These are phyloP conservation scores for Fusarium dlaminii DNA, from an alignment of 2,329 filamentous ascomycete genomes.

Conservation along the genomic window DNA sequence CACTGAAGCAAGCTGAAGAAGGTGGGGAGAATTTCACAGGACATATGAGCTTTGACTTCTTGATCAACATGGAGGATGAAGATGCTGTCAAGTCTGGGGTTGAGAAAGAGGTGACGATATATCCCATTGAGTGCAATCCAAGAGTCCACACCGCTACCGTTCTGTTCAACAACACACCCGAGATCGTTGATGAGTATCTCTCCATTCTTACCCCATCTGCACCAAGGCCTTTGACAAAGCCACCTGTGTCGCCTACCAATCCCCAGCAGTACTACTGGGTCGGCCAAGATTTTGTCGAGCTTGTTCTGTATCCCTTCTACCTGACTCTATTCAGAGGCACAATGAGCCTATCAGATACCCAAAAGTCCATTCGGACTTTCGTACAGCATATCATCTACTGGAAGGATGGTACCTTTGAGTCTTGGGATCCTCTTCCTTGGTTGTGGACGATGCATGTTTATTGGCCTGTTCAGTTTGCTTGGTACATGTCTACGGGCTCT, in stretches of 20 bases:
- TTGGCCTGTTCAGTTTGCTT: slow-evolving; percentile 62
- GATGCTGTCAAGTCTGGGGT: slow-evolving; percentile 1
- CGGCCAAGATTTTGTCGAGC: slow-evolving; percentile 69
- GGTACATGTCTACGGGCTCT: slow-evolving; percentile 54
- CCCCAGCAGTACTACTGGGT: slow-evolving; percentile 66
- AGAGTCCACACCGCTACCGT: slow-evolving; percentile 74
- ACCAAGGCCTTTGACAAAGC: slow-evolving; percentile 4
- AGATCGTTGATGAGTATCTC: slow-evolving; percentile 64
- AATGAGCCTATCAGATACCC: slow-evolving; percentile 29
- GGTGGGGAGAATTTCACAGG: slow-evolving; percentile 67
- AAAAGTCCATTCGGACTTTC: slow-evolving; percentile 43
- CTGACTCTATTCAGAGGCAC: slow-evolving; percentile 42
- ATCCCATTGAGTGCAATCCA: slow-evolving; percentile 78
- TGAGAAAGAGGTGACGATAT: slow-evolving; percentile 54
- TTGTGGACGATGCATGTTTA: slow-evolving; percentile 67
- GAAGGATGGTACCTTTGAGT: slow-evolving; percentile 64
- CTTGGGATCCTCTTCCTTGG: slow-evolving; percentile 65
- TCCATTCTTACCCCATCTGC: slow-evolving; percentile 49
- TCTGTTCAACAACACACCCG: slow-evolving; percentile 61
- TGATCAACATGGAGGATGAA: slow-evolving; percentile 53
- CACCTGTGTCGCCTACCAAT: slow-evolving; percentile 35
- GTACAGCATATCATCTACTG: slow-evolving; percentile 55
- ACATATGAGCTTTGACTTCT: slow-evolving; percentile 77
- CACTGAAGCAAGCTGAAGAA: slow-evolving; percentile 62
- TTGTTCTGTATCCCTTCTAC: slow-evolving; percentile 58